Evolutionary conservation across 768 basidiomycete genomes (phyloP), one percentile per base, ranked within the genome.

Genomic region (Pseudohyphozyma bogoriensis): DNA sequence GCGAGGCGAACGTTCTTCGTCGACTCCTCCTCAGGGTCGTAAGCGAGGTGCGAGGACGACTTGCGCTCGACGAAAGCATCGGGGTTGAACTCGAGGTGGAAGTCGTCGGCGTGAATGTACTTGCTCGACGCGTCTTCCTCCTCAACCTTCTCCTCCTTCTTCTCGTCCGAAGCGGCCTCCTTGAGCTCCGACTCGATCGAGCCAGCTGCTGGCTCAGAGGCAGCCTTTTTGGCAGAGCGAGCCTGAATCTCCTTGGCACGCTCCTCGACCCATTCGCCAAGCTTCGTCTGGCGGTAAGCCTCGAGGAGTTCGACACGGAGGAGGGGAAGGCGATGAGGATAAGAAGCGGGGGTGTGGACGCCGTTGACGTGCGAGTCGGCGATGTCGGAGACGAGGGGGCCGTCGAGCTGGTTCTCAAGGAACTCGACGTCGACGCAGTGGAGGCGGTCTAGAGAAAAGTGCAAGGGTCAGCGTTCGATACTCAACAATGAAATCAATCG

Each of bases 1-100:
- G 76, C 77, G 53, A 76, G 73, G 50, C 77, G 72, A 24, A 78
- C 77, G 54, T 74, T 74, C 67, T 76, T 74, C 68, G 75, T 69
- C 32, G 74, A 55, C 15, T 72, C 73, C 36, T 72, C 75, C 9
- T 72, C 68, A 51, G 76, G 73, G 67, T 77, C 74, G 44, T 60
- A 57, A 47, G 64, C 59, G 56, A 60, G 32, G 51, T 47, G 42
- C 10, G 39, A 24, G 5, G 60, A 57, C 10, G 73, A 68, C 53
- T 68, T 69, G 39, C 67, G 62, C 53, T 71, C 71, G 56, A 77
- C 75, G 58, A 76, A 78, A 10, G 77, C 77, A 60, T 78, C 77
- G 4, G 76, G 74, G 70, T 78, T 76, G 74, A 77, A 76, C 28
- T 65, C 55, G 36, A 77, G 70, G 35, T 72, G 69, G 67, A 77